Evolutionary conservation across 2,329 filamentous ascomycete species (phyloP).

Genomic region (Neonectria ditissima): DNA sequence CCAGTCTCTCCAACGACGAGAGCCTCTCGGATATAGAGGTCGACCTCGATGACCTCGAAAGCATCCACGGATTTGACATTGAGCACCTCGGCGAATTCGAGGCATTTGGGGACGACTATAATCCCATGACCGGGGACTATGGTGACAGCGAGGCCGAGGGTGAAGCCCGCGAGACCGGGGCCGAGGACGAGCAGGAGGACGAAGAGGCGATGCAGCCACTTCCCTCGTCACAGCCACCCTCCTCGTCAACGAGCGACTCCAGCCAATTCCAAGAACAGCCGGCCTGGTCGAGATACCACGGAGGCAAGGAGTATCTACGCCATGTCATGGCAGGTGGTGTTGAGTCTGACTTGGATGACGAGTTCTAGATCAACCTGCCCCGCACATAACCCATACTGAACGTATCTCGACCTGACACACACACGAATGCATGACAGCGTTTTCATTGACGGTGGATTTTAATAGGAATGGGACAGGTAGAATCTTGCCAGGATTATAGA

Average conservation of each 20-base stretch:
- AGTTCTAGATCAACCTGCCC: background rate
- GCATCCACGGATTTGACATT: constrained; percentile 8
- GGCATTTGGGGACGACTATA: background rate
- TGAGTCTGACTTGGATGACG: constrained; percentile 1
- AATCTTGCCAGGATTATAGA: background rate
- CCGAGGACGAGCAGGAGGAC: background rate
- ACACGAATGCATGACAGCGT: background rate
- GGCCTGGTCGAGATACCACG: background rate
- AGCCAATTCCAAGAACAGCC: background rate
- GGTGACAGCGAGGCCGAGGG: background rate
- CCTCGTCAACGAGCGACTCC: background rate
- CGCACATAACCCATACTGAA: background rate
- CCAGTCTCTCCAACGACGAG: background rate
- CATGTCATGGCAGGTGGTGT: background rate
- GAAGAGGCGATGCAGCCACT: background rate
- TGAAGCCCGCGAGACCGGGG: background rate
- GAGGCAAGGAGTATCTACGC: constrained; percentile 12
- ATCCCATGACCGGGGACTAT: background rate
- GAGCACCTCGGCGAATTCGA: background rate
- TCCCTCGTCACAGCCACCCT: background rate
- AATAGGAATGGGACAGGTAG: background rate
- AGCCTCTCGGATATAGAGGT: constrained; percentile 15
- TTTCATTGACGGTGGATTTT: background rate
- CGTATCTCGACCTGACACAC: background rate
- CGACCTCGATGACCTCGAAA: constrained; percentile 23